A percentile compares a stretch with the other conserved stretches of the same genome.
Evolutionary conservation across 352 stramenopile species (phyloP).

Genomic region (Phytophthora hibernalis): DNA sequence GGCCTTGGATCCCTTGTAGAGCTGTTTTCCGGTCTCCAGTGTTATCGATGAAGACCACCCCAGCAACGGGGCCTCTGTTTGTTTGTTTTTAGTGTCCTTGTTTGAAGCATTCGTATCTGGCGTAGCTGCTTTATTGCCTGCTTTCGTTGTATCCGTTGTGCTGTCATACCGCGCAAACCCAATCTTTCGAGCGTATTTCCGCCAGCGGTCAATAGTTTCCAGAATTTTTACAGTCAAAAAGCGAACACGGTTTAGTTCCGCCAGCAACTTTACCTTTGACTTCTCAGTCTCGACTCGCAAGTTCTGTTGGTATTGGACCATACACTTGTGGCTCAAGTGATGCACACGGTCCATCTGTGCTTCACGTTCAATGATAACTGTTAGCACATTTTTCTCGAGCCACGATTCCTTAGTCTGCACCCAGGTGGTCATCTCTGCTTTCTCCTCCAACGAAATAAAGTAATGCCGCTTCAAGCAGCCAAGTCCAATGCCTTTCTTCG

Average conservation of each 20-base stretch:
- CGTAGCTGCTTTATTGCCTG: background rate
- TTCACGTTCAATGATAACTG: conserved; percentile 70
- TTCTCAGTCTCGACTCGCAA: conserved; percentile 53
- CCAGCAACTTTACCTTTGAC: conserved; percentile 45
- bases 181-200: conserved; percentile 53
- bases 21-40: conserved; percentile 60
- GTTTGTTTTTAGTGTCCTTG: background rate
- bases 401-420: conserved; percentile 66
- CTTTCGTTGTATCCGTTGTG: conserved; percentile 1
- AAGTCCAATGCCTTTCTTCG: conserved; percentile 39
- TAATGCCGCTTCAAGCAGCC: conserved; percentile 78
- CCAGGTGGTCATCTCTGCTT: conserved; percentile 64
- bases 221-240: conserved; percentile 78
- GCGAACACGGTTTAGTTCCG: conserved; percentile 58
- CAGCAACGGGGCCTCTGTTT: conserved; percentile 39
- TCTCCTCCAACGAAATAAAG: conserved; percentile 75
- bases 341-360: conserved; percentile 48
- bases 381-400: conserved; percentile 69
- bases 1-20: conserved; percentile 76
- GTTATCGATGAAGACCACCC: conserved; percentile 81
- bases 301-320: conserved; percentile 73
- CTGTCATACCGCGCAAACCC: conserved; percentile 58
- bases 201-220: conserved; percentile 72
- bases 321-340: conserved; percentile 57
- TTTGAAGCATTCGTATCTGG: background rate